These are phyloP conservation scores for Citrus glauca DNA, from an alignment of 345 rosid genomes.

Conservation along the genomic window DNA sequence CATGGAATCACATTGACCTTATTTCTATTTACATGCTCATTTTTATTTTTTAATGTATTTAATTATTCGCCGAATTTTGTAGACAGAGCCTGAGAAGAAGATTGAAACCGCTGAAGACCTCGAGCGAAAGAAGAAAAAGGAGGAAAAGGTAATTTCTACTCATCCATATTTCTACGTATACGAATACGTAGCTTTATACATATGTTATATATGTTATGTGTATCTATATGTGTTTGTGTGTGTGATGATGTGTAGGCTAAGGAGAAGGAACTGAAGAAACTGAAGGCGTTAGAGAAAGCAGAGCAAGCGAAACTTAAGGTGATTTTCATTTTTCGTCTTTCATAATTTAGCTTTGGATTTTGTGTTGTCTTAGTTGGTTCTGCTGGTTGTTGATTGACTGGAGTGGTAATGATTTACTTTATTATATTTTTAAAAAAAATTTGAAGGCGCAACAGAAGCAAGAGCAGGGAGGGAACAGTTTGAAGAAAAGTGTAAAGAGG, in stretches of 20 bases:
- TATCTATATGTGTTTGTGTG: not conserved
- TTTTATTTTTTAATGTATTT: not conserved
- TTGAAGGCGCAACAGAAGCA: conserved; percentile 54
- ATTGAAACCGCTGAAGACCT: conserved; percentile 60
- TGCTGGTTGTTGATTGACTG: not conserved
- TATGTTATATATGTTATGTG: not conserved
- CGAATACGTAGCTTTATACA: not conserved
- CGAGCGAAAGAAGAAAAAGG: conserved; percentile 88
- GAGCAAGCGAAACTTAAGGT: conserved; percentile 63
- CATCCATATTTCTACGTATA: not conserved
- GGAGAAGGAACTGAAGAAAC: conserved; percentile 84
- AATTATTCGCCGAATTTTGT: not conserved
- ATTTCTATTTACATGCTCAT: not conserved
- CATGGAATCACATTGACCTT: not conserved
- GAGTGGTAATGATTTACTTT: not conserved
- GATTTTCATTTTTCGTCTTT: not conserved
- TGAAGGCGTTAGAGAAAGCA: conserved; percentile 75
- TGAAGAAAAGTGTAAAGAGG: conserved; percentile 69
- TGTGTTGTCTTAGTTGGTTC: not conserved
- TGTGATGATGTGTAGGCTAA: conserved; percentile 36
- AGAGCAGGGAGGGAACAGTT: conserved; percentile 33
- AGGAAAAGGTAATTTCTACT: conserved; percentile 57
- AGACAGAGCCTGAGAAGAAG: conserved; percentile 56
- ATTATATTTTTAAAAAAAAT: not conserved
- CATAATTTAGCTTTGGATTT: not conserved